These are phyloP conservation scores for Cutaneotrichosporon mucoides DNA, from an alignment of 1,284 basidiomycete genomes.

Conservation along the genomic window DNA sequence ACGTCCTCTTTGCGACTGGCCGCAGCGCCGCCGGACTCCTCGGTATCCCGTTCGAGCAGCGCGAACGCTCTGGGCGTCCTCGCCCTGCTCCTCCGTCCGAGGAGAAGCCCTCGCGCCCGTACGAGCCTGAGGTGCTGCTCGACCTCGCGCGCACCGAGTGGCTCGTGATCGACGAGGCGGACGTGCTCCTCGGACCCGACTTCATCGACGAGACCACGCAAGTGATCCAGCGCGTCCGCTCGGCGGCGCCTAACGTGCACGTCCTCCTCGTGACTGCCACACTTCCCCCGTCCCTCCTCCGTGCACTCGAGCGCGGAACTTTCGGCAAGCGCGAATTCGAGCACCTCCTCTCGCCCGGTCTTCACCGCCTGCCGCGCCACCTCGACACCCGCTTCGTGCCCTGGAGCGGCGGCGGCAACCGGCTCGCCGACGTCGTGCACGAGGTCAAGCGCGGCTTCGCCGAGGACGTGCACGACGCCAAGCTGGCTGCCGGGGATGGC, in stretches of 20 bases:
- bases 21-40: slow-evolving; percentile 73
- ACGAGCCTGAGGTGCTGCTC: neutral
- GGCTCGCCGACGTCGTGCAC: slow-evolving; percentile 68
- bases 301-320: slow-evolving; percentile 65
- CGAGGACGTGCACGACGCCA: slow-evolving; percentile 22
- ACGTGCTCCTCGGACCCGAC: slow-evolving; percentile 79
- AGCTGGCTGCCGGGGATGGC: slow-evolving; percentile 59
- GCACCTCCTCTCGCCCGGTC: slow-evolving; percentile 68
- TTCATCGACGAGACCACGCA: slow-evolving; percentile 66
- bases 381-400: slow-evolving; percentile 67
- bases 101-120: neutral
- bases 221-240: slow-evolving; percentile 55
- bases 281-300: slow-evolving; percentile 68
- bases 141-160: slow-evolving; percentile 58
- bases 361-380: slow-evolving; percentile 69
- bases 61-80: neutral
- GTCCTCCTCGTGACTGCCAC: slow-evolving; percentile 80
- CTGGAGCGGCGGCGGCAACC: slow-evolving; percentile 69
- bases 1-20: slow-evolving; percentile 73
- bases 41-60: slow-evolving; percentile 72
- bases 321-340: slow-evolving; percentile 50
- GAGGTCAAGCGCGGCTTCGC: slow-evolving; percentile 56
- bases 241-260: slow-evolving; percentile 49
- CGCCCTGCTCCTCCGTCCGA: neutral
- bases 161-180: slow-evolving; percentile 83